A percentile compares a stretch with the other conserved stretches of the same genome.
These are phyloP conservation scores for Aspergillus biplanus DNA, from an alignment of 495 filamentous ascomycete genomes.

Conservation along the genomic window DNA sequence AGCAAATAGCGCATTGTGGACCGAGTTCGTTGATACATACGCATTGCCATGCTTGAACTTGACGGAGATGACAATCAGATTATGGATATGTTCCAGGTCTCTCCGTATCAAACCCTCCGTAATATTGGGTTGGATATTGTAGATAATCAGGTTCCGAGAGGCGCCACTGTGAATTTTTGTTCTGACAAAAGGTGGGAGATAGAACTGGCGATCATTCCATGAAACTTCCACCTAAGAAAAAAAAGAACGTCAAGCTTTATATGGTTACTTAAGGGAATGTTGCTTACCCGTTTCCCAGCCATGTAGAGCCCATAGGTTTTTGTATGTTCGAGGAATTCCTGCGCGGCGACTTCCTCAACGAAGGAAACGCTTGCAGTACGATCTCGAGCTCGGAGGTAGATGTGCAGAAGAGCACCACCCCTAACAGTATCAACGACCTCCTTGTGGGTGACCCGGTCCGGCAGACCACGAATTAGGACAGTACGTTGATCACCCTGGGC, in stretches of 20 bases:
- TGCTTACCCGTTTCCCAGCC: slow-evolving; percentile 66
- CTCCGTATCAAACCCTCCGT: slow-evolving; percentile 68
- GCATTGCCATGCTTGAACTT: slow-evolving; percentile 59
- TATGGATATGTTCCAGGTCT: slow-evolving; percentile 83
- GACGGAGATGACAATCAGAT: slow-evolving; percentile 71
- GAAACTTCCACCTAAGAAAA: slow-evolving; percentile 62
- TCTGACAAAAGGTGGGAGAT: slow-evolving; percentile 65
- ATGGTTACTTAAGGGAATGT: background rate
- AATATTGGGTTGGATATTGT: slow-evolving; percentile 57
- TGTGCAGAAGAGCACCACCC: slow-evolving; percentile 71
- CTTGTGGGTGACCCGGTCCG: slow-evolving; percentile 64
- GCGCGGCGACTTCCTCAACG: slow-evolving; percentile 63
- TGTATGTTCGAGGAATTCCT: slow-evolving; percentile 64
- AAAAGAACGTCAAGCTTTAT: background rate
- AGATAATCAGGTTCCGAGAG: slow-evolving; percentile 75
- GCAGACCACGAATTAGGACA: slow-evolving; percentile 63
- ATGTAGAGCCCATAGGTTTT: slow-evolving; percentile 72
- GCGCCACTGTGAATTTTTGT: slow-evolving; percentile 71
- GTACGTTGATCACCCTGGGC: slow-evolving; percentile 54
- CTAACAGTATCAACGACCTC: slow-evolving; percentile 69
- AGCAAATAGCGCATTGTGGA: slow-evolving; percentile 76
- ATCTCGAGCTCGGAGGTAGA: slow-evolving; percentile 66
- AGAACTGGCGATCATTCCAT: slow-evolving; percentile 77
- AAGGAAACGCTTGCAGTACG: slow-evolving; percentile 72
- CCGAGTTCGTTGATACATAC: slow-evolving; percentile 74